Conservation (phyloP, 2,329 filamentous ascomycete species). For the Fusarium sulawesiense region DNA sequence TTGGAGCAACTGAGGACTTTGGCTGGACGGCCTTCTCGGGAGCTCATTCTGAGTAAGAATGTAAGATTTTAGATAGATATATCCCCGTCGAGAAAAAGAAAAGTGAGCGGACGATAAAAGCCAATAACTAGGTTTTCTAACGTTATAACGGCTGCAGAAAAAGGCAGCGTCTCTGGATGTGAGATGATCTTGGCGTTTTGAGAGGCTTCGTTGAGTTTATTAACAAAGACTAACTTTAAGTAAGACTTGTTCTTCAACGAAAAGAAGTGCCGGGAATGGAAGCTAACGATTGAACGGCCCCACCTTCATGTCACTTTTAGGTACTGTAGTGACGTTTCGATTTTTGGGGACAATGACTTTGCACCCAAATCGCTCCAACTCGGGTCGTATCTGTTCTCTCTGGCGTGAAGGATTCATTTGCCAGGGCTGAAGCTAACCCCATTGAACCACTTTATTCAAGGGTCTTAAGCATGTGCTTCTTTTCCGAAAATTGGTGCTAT, state of each 20-base stretch:
- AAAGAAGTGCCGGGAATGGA: slow-evolving; percentile 15
- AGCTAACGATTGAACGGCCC: neutral
- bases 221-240: neutral
- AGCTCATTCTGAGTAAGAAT: slow-evolving; percentile 36
- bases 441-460: neutral
- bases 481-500: neutral
- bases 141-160: neutral
- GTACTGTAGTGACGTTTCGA: slow-evolving; percentile 27
- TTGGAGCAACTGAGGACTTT: slow-evolving; percentile 65
- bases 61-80: neutral
- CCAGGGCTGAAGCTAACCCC: slow-evolving; percentile 9
- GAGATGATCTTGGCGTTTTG: neutral
- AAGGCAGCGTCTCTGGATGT: neutral
- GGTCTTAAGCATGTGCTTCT: neutral
- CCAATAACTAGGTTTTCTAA: slow-evolving; percentile 1
- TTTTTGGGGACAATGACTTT: slow-evolving; percentile 26
- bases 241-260: neutral
- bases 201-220: slow-evolving; percentile 24
- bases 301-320: slow-evolving; percentile 20
- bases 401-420: slow-evolving; percentile 1
- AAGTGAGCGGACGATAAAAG: neutral
- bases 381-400: neutral
- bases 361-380: neutral
- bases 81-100: neutral
- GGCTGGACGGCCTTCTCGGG: slow-evolving; percentile 26